Conservation (phyloP, 768 basidiomycete genomes). For the Boletus tylopilopsis region DNA sequence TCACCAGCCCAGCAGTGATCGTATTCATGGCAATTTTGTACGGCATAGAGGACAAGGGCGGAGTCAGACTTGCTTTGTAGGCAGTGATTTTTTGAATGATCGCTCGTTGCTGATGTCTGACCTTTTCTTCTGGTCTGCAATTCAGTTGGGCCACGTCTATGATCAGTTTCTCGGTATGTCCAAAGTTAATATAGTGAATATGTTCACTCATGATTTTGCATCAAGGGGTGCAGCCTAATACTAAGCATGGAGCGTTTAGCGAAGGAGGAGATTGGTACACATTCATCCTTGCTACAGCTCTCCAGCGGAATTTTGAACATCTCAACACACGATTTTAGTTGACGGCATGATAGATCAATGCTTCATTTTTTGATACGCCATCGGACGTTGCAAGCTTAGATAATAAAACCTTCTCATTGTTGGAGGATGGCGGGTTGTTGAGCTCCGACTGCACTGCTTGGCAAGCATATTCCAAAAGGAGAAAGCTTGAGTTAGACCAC, state of each 20-base stretch:
- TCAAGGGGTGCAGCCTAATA: slow-evolving; percentile 25
- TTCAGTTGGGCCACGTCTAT: slow-evolving; percentile 15
- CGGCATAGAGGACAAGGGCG: background rate
- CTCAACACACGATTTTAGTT: background rate
- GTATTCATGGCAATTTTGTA: background rate
- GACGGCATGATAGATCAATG: background rate
- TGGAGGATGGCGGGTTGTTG: no score
- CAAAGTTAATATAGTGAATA: background rate
- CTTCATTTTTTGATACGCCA: background rate
- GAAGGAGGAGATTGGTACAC: background rate
- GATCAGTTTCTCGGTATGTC: slow-evolving; percentile 13
- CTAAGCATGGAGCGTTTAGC: slow-evolving; percentile 22
- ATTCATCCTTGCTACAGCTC: background rate
- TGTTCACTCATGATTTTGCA: background rate
- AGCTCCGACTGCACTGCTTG: no score
- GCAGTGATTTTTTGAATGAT: background rate
- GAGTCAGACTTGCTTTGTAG: background rate
- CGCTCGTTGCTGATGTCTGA: slow-evolving; percentile 1
- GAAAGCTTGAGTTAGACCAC: no score
- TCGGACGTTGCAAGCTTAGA: no score
- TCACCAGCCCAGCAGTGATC: background rate
- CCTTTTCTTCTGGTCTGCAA: background rate
- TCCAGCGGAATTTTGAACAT: slow-evolving; percentile 12
- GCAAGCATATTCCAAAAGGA: no score
- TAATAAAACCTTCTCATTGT: no score